Conservation (phyloP, 495 filamentous ascomycete genomes). For the Filosporella fistucella region DNA sequence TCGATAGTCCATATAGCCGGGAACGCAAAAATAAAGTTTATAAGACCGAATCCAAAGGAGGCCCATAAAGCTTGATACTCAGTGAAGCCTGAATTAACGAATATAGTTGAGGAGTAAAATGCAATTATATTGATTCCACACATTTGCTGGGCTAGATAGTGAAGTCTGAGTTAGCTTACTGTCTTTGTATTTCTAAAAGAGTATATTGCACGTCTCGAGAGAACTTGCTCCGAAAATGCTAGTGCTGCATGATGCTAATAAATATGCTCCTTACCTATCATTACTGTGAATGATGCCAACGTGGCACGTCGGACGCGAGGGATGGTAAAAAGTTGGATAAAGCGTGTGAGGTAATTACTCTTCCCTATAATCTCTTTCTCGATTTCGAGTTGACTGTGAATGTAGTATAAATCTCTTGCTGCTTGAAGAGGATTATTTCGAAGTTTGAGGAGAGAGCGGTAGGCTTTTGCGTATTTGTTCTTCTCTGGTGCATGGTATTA, state of each 20-base stretch:
- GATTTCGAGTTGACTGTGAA: conserved; percentile 64
- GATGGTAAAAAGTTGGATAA: conserved; percentile 70
- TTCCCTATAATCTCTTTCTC: conserved; percentile 54
- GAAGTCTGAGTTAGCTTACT: not conserved
- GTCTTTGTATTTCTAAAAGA: too few species aligned
- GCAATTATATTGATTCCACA: conserved; percentile 70
- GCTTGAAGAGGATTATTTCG: conserved; percentile 76
- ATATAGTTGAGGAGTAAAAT: conserved; percentile 79
- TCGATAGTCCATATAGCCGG: conserved; percentile 84
- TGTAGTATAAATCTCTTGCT: conserved; percentile 79
- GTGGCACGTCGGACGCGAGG: conserved; percentile 76
- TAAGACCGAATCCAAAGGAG: conserved; percentile 62
- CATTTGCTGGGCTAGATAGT: not conserved
- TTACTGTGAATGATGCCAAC: conserved; percentile 62
- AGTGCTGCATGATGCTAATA: too few species aligned
- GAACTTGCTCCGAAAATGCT: too few species aligned
- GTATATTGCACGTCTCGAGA: too few species aligned
- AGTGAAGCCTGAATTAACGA: conserved; percentile 55
- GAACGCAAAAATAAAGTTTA: conserved; percentile 80
- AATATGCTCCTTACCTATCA: conserved; percentile 79
- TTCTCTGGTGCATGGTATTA: conserved; percentile 41
- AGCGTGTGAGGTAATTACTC: conserved; percentile 55
- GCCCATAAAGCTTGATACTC: conserved; percentile 51
- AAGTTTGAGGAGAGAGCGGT: too few species aligned
- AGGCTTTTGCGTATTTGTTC: conserved; percentile 55